These are phyloP conservation scores for Nakazawaea wyomingensis DNA, from an alignment of 805 yeast species.

Conservation along the genomic window DNA sequence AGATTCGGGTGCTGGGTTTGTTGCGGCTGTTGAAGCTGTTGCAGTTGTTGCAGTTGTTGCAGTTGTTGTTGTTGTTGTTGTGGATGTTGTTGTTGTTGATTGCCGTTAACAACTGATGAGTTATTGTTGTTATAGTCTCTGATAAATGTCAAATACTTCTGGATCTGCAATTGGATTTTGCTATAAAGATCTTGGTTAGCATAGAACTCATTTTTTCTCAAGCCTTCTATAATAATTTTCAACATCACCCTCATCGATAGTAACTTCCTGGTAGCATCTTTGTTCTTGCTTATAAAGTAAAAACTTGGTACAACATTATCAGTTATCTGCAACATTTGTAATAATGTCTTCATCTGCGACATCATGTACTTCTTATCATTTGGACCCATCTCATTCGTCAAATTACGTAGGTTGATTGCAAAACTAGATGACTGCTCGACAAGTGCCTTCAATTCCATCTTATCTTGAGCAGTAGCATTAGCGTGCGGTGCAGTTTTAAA, in stretches of 20 bases:
- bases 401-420: conserved; percentile 61
- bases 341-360: conserved; percentile 45
- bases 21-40: conserved; percentile 22
- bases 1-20: conserved; percentile 19
- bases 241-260: conserved; percentile 77
- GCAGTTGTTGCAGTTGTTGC: conserved; percentile 18
- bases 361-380: conserved; percentile 61
- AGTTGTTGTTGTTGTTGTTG: conserved; percentile 22
- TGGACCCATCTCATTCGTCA: conserved; percentile 53
- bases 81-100: conserved; percentile 18
- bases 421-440: conserved; percentile 65
- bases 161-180: conserved; percentile 66
- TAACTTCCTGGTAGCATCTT: conserved; percentile 69
- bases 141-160: conserved; percentile 69
- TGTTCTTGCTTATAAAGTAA: conserved; percentile 68
- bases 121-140: conserved; percentile 46
- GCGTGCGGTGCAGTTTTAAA: conserved; percentile 19
- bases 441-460: conserved; percentile 53
- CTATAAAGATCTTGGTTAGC: conserved; percentile 72
- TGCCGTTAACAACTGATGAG: conserved; percentile 20
- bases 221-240: conserved; percentile 65
- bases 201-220: conserved; percentile 58
- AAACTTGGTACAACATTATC: conserved; percentile 78
- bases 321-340: conserved; percentile 60
- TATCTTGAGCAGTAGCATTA: conserved; percentile 51